phyloP scores from a whole-genome alignment of 768 basidiomycete species.

The Russula lepida region DNA sequence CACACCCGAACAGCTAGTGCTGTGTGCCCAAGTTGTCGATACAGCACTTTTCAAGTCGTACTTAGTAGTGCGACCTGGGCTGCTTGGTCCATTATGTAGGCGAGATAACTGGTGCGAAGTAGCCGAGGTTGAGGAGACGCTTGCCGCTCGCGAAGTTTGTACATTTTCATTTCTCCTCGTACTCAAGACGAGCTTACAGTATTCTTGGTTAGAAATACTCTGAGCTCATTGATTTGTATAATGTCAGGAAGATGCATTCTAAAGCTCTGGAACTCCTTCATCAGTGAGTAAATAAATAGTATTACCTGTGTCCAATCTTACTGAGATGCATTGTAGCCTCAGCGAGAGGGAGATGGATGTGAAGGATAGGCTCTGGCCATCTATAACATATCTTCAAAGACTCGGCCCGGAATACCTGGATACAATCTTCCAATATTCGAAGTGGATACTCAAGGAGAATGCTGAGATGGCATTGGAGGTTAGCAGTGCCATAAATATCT shows the following conservation, averaged over 20 bases:
- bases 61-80: constrained; percentile 65
- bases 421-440: constrained; percentile 72
- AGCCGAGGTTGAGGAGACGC: constrained; percentile 80
- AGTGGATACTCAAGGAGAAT: constrained; percentile 80
- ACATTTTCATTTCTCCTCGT: not conserved
- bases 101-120: constrained; percentile 98
- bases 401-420: constrained; percentile 75
- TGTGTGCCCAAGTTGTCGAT: constrained; percentile 90
- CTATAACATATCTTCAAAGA: constrained; percentile 85
- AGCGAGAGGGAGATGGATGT: constrained; percentile 69
- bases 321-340: constrained; percentile 39
- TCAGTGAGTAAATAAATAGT: constrained; percentile 48
- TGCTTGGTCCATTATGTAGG: constrained; percentile 82
- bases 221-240: constrained; percentile 85
- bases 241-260: constrained; percentile 91
- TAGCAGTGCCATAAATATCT: not conserved
- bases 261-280: constrained; percentile 80
- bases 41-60: constrained; percentile 94
- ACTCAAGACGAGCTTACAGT: not conserved
- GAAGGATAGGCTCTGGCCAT: constrained; percentile 73
- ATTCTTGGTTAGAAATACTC: constrained; percentile 62
- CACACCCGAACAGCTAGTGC: constrained; percentile 75
- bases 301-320: not conserved
- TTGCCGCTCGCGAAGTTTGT: constrained; percentile 68
- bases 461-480: constrained; percentile 72